Conservation (phyloP, 1,284 basidiomycete species). For the Boletus semigastroideus region DNA sequence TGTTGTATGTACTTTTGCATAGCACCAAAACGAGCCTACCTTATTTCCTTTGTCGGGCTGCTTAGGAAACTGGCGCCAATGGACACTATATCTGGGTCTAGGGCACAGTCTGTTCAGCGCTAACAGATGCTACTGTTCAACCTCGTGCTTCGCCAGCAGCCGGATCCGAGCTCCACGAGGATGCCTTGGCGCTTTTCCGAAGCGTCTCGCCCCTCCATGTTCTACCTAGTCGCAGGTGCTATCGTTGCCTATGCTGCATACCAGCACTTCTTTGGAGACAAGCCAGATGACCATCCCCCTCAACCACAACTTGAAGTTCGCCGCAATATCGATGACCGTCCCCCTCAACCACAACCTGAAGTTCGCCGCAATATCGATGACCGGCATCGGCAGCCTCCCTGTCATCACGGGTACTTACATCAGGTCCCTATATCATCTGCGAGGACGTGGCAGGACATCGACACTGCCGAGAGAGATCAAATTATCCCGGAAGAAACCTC, state of each 20-base stretch:
- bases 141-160: too few species aligned
- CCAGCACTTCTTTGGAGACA: slow-evolving; percentile 7
- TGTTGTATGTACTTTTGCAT: neutral
- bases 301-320: too few species aligned
- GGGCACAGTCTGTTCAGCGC: too few species aligned
- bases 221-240: slow-evolving; percentile 15
- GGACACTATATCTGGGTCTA: too few species aligned
- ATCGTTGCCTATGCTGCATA: slow-evolving; percentile 9
- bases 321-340: too few species aligned
- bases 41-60: too few species aligned
- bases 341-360: neutral
- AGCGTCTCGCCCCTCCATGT: slow-evolving; percentile 6
- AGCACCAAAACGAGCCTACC: neutral
- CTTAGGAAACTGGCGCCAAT: too few species aligned
- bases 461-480: neutral
- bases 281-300: slow-evolving; percentile 10
- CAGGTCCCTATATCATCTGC: too few species aligned
- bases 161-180: neutral
- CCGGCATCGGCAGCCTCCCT: neutral
- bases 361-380: slow-evolving; percentile 11
- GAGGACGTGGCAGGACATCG: neutral
- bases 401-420: neutral
- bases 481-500: slow-evolving; percentile 45
- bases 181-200: neutral
- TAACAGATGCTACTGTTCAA: too few species aligned